Base-by-base conservation (phyloP, 345 rosid genomes). In the Kandelia obovata region DNA sequence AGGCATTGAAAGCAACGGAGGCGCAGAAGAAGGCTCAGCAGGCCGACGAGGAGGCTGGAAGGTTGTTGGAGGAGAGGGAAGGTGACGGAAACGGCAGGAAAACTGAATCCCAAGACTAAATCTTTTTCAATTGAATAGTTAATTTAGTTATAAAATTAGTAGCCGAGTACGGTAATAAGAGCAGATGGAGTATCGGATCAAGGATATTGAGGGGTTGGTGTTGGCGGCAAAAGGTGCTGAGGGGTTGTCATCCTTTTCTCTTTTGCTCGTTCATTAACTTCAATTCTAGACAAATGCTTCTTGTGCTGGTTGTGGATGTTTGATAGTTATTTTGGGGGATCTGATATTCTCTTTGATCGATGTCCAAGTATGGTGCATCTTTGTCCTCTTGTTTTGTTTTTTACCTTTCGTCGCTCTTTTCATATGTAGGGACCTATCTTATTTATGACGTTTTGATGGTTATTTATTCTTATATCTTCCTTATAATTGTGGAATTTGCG, bases 1-100 rank as follows among this genome's bases (percentile, higher is more conserved):
- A 91, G 86, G 95, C 97, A 1, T 56, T 91, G 83, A 91, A 94
- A 82, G 91, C 92, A 0, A 91, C 87, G 67, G 98, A 94, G 66
- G 82, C 95, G 0, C 94, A 91, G 85, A 94, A 91, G 96, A 91
- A 94, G 84, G 68, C 82, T 4, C 81, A 82, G 47, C 90, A 82
- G 53, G 75, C 61, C 1, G 95, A 94, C 37, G 97, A 94, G 70
- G 98, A 91, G 80, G 82, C 86, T 0, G 96, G 97, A 39, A 89
- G 81, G 81, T 82, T 94, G 80, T 71, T 94, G 89, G 97, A 85
- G 75, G 83, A 76, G 68, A 85, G 92, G 86, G 97, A 91, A 43
- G 85, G 83, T 15, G 96, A 86, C 52, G 89, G 78, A 55, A 70
- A 47, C 34, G 84, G 67, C 3, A 90, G 84, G 80, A 86, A 83